Evolutionary conservation across 1,284 basidiomycete species (phyloP).

Genomic region (Pisolithus thermaeus): DNA sequence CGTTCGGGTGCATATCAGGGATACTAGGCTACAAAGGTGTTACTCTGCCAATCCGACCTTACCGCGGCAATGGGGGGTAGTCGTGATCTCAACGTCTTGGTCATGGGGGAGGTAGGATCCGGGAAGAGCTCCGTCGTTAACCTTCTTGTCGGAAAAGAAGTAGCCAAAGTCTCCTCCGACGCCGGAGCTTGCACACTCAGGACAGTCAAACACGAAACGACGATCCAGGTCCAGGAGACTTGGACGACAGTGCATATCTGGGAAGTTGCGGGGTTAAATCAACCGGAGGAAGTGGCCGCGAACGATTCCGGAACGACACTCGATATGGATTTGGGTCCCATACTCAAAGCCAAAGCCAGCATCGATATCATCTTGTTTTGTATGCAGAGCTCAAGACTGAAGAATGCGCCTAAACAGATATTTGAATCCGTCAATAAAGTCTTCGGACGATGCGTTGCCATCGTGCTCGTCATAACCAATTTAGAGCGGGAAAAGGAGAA

Average conservation of each 20-base stretch:
- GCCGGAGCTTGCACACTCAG: neutral
- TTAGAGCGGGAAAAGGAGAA: neutral
- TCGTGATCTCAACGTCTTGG: neutral
- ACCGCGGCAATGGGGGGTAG: neutral
- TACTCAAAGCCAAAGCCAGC: neutral
- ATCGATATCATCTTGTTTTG: neutral
- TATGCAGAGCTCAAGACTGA: neutral
- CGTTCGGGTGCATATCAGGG: too few species aligned
- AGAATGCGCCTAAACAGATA: neutral
- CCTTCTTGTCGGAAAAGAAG: neutral
- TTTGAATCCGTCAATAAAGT: neutral
- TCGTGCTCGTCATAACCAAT: constrained; percentile 1
- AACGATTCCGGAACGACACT: too few species aligned
- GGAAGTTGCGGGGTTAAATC: neutral
- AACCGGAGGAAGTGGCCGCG: too few species aligned
- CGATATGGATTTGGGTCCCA: neutral
- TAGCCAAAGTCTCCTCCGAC: neutral
- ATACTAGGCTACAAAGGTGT: too few species aligned
- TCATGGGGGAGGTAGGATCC: neutral
- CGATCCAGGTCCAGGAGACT: neutral
- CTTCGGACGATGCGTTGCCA: neutral
- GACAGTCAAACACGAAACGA: too few species aligned
- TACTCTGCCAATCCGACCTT: too few species aligned
- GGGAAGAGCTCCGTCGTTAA: neutral
- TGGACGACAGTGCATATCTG: neutral